Base-by-base conservation (phyloP, 2,329 filamentous ascomycete genomes). In the Neospermospora avenae region DNA sequence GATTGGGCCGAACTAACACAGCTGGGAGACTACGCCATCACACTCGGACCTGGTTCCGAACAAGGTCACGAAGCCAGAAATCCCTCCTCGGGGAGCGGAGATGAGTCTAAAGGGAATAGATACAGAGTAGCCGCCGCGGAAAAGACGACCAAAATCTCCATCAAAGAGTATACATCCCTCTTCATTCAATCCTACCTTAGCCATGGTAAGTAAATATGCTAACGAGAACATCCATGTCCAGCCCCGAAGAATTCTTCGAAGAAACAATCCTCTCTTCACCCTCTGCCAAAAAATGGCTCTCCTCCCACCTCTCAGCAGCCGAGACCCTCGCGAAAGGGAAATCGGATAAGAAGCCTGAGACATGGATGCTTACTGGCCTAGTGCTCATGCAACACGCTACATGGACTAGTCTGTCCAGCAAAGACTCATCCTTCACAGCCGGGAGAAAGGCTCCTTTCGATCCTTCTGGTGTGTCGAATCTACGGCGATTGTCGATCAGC, bases 331-430 rank as follows among this genome's bases (percentile, higher is more conserved):
- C 48, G 1, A 60, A 63, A 31, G 42, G 31, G 18, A 56, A 56
- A 20, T 53, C 60, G 3, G 24, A 51, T 28, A 44, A 56, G 3
- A 25, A 42, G 31, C 64, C 63, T 3, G 44, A 63, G 11, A 65
- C 67, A 14, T 69, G 64, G 64, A 63, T 69, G 60, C 56, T 65
- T 6, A 69, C 67, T 3, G 67, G 67, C 4, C 48, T 69, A 10
- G 59, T 69, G 22, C 63, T 69, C 28, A 67, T 69, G 65, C 65
- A 63, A 31, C 67, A 69, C 44, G 63, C 67, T 10, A 69, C 67
- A 34, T 69, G 67, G 67, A 66, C 63, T 0, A 49, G 28, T 24
- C 58, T 69, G 11, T 64, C 65, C 2, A 60, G 57, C 58, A 51
- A 59, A 22, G 60, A 65, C 31, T 39, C 44, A 16, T 41, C 42